Evolutionary conservation across 192 early-diverging fungal genomes (phyloP).

Genomic region (Rhizoclosmatium globosum): DNA sequence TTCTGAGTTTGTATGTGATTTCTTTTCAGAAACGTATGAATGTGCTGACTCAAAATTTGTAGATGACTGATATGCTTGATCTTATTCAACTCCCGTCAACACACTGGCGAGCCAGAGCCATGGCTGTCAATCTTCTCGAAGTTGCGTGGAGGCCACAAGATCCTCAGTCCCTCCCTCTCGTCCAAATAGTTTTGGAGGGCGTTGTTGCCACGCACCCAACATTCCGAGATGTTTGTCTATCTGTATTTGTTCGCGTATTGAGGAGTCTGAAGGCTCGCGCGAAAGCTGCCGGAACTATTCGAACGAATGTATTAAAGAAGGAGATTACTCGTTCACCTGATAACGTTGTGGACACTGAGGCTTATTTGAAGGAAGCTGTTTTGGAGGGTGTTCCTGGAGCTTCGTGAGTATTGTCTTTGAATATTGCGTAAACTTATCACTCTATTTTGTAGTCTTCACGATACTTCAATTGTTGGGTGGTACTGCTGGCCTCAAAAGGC

Average conservation of each 20-base stretch:
- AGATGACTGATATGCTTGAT: conserved; percentile 58
- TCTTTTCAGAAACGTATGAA: background rate
- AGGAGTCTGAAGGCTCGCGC: conserved; percentile 77
- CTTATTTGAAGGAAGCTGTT: conserved; percentile 53
- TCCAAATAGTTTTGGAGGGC: conserved; percentile 63
- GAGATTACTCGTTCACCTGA: background rate
- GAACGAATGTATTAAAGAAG: conserved; percentile 25
- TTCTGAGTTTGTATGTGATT: background rate
- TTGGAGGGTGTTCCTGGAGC: conserved; percentile 20
- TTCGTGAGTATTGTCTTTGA: conserved; percentile 1
- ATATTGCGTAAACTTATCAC: background rate
- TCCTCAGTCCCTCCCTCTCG: conserved; percentile 63
- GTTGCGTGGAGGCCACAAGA: conserved; percentile 68
- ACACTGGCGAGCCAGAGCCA: conserved; percentile 85
- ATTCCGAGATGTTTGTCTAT: conserved; percentile 72
- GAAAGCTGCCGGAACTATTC: conserved; percentile 25
- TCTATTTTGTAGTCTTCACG: conserved; percentile 40
- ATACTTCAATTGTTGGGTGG: conserved; percentile 70
- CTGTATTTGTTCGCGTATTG: conserved; percentile 67
- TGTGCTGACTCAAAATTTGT: background rate
- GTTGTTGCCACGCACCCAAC: conserved; percentile 77
- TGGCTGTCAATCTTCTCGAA: conserved; percentile 84
- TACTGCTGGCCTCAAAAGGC: conserved; percentile 76
- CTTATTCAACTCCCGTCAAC: conserved; percentile 66
- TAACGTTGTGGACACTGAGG: conserved; percentile 40